phyloP scores from a whole-genome alignment of 306 rosid species.

The Macrotyloma uniflorum region DNA sequence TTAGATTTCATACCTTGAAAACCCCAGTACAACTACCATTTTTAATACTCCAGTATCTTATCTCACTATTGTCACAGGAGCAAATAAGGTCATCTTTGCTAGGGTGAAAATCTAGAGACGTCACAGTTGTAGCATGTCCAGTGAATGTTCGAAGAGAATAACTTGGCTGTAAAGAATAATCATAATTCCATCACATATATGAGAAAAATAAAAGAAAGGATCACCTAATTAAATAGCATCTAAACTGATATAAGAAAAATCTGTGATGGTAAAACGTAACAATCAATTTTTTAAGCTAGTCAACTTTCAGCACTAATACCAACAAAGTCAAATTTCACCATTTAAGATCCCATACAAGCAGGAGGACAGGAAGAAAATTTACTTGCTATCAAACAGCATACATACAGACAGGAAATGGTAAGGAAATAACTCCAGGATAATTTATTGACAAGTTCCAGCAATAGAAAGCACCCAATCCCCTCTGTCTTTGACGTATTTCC shows the following conservation, averaged over 20 bases:
- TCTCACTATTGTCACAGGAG: constrained; percentile 76
- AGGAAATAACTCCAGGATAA: constrained; percentile 8
- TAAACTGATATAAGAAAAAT: constrained; percentile 10
- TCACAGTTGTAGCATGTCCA: constrained; percentile 69
- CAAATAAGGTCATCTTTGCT: constrained; percentile 71
- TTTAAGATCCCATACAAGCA: too few species aligned
- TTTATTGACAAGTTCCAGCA: constrained; percentile 17
- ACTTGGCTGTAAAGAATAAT: constrained; percentile 65
- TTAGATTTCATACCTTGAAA: constrained; percentile 61
- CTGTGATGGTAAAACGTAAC: neutral
- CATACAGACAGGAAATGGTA: neutral
- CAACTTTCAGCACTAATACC: constrained; percentile 13
- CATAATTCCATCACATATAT: constrained; percentile 30
- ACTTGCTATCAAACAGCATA: neutral
- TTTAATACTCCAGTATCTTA: constrained; percentile 79
- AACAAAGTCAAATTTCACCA: constrained; percentile 10
- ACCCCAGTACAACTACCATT: constrained; percentile 70
- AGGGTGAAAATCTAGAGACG: constrained; percentile 89
- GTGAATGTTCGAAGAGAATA: constrained; percentile 69
- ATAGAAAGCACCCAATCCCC: constrained; percentile 7
- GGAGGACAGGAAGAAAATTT: too few species aligned
- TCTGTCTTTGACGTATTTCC: constrained; percentile 11
- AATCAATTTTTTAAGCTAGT: constrained; percentile 7
- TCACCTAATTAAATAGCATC: neutral
- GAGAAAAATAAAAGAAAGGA: neutral